Evolutionary conservation across 2,329 filamentous ascomycete species (phyloP).

Genomic region (Talaromyces sp.): DNA sequence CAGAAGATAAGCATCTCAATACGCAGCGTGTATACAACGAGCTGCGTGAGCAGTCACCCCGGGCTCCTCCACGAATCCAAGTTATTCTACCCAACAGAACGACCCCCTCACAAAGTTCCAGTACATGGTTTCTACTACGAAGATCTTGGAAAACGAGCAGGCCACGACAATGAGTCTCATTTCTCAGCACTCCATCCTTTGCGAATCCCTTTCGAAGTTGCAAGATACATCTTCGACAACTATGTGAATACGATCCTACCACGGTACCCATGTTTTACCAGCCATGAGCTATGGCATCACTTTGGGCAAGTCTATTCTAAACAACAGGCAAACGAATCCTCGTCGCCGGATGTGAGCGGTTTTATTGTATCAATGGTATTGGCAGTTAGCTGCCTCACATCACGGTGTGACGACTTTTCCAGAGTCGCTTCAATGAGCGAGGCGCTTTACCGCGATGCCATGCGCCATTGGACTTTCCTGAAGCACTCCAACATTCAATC

Average conservation of each 20-base stretch:
- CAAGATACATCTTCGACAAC: conserved; percentile 11
- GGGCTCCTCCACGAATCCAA: conserved; percentile 12
- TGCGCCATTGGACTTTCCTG: conserved; percentile 12
- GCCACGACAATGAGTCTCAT: conserved; percentile 7
- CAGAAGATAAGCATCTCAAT: conserved; percentile 9
- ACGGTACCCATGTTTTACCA: conserved; percentile 13
- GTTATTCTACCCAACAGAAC: conserved; percentile 13
- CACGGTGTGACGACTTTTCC: conserved; percentile 11
- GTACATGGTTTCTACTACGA: conserved; percentile 8
- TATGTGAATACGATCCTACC: conserved; percentile 13
- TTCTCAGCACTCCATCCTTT: conserved; percentile 2
- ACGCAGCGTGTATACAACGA: conserved; percentile 12
- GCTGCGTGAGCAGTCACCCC: conserved; percentile 3
- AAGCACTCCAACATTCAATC: conserved; percentile 9
- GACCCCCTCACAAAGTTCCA: conserved; percentile 8
- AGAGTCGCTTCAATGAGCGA: conserved; percentile 11
- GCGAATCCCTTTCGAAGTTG: conserved; percentile 11
- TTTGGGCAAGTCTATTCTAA: conserved; percentile 12
- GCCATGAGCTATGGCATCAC: conserved; percentile 9
- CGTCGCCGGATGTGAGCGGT: conserved; percentile 2
- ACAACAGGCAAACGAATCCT: not conserved
- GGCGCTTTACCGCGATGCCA: conserved; percentile 13
- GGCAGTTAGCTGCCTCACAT: conserved; percentile 13
- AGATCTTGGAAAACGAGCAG: conserved; percentile 12
- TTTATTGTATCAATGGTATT: conserved; percentile 11